Evolutionary conservation across 148 eudicot genomes (phyloP).

Genomic region (Rhododendron henanense): DNA sequence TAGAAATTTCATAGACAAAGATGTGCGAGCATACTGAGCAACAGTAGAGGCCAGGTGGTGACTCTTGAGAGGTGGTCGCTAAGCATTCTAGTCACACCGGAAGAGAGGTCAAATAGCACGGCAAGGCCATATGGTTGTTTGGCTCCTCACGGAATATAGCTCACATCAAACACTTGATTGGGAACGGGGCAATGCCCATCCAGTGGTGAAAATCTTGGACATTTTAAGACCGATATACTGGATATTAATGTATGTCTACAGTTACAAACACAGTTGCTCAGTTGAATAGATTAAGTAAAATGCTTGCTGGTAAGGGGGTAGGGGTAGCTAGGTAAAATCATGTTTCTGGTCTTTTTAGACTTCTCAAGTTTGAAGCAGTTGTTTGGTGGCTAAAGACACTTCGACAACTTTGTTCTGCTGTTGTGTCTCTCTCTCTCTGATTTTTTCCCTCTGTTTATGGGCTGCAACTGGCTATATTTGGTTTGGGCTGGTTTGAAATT

Average conservation of each 20-base stretch:
- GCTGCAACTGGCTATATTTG: not conserved
- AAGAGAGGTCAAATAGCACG: not conserved
- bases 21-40: not conserved
- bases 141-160: not conserved
- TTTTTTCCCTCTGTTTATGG: not conserved
- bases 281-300: not conserved
- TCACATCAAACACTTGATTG: not conserved
- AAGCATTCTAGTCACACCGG: not conserved
- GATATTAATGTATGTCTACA: not conserved
- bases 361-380: not conserved
- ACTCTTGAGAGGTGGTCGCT: not conserved
- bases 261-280: not conserved
- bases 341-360: not conserved
- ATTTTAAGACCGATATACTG: not conserved
- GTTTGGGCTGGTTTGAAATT: not conserved
- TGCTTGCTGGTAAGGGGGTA: not conserved
- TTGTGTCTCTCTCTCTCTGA: not conserved
- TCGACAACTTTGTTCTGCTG: not conserved
- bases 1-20: not conserved
- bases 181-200: not conserved
- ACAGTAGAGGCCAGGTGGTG: not conserved
- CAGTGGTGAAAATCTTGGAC: not conserved
- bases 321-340: not conserved
- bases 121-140: not conserved
- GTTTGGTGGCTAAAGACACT: not conserved